Base-by-base conservation (phyloP, 108 stramenopile genomes). In the Pseudonitzschia pungens region DNA sequence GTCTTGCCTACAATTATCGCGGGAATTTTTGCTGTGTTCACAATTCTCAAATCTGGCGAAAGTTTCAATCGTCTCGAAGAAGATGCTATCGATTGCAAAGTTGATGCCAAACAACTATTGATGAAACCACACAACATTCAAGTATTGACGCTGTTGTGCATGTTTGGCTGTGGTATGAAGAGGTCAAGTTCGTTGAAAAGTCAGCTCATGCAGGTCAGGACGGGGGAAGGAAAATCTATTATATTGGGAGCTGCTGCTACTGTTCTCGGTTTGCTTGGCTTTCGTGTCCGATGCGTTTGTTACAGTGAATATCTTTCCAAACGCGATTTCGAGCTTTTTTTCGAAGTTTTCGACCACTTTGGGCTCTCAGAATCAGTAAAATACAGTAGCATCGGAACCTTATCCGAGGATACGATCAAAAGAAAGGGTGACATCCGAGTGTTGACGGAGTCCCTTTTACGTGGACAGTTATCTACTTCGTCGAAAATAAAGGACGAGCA, bases 41-140 rank as follows among this genome's bases (percentile, higher is more conserved):
- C 87, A 16, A 57, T 87, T 50, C 54, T 83, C 32, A 87, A 87
- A 73, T 87, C 87, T 22, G 87, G 87, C 22, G 82, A 68, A 14
- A 85, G 84, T 36, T 87, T 75, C 75, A 87, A 85, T 42, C 72
- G 87, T 4, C 73, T 87, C 15, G 81, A 82, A 67, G 71, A 57
- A 32, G 71, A 82, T 44, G 66, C 59, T 2, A 80, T 73, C 3
- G 59, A 75, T 31, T 65, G 72, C 1, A 68, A 62, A 43, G 63
- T 87, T 11, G 80, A 81, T 18, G 31, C 64, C 8, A 40, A 42
- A 14, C 72, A 84, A 28, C 41, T 86, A 45, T 50, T 86, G 69
- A 79, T 86, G 83, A 84, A 82, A 65, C 86, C 86, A 9, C 86
- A 86, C 74, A 81, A 81, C 69, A 84, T 86, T 65, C 86, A 86